A percentile compares a stretch with the other conserved stretches of the same genome.
phyloP scores from a whole-genome alignment of 2,329 filamentous ascomycete genomes.

The Parastagonospora nodorum region DNA sequence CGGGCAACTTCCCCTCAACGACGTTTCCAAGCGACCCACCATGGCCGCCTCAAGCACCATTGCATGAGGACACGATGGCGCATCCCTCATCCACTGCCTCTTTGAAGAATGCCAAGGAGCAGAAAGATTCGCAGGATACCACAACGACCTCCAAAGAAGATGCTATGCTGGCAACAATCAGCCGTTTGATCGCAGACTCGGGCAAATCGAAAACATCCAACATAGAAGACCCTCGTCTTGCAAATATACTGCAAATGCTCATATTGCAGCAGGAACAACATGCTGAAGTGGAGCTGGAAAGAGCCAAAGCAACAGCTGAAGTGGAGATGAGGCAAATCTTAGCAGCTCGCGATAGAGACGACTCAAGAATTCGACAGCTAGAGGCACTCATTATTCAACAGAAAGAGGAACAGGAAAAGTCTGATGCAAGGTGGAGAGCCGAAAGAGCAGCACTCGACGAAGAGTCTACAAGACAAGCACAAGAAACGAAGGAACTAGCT shows the following conservation, averaged over 20 bases:
- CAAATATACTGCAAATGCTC: constrained; percentile 11
- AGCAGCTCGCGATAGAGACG: background rate
- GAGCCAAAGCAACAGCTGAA: constrained; percentile 3
- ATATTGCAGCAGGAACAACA: constrained; percentile 9
- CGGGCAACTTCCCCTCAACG: too few species aligned
- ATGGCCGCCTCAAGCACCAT: too few species aligned
- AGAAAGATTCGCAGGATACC: too few species aligned
- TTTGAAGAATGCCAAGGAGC: too few species aligned
- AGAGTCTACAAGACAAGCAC: constrained; percentile 3
- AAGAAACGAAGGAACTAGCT: constrained; percentile 7
- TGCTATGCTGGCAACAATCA: background rate
- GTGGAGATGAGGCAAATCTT: constrained; percentile 3
- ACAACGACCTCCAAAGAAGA: background rate
- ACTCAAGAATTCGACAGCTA: constrained; percentile 2
- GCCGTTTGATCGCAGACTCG: background rate
- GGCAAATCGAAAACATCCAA: too few species aligned
- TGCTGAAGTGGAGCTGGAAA: constrained; percentile 2
- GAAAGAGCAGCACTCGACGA: constrained; percentile 7
- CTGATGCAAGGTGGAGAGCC: constrained; percentile 6
- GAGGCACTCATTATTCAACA: constrained; percentile 4
- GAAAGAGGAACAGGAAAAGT: constrained; percentile 1
- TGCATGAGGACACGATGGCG: too few species aligned
- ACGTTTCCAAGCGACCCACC: too few species aligned
- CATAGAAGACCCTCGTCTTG: constrained; percentile 2
- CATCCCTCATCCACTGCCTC: too few species aligned